Percentiles rank a stretch among this genome's conserved stretches.
These are phyloP conservation scores for Theobroma cacao DNA, from an alignment of 345 rosid species.

Conservation along the genomic window DNA sequence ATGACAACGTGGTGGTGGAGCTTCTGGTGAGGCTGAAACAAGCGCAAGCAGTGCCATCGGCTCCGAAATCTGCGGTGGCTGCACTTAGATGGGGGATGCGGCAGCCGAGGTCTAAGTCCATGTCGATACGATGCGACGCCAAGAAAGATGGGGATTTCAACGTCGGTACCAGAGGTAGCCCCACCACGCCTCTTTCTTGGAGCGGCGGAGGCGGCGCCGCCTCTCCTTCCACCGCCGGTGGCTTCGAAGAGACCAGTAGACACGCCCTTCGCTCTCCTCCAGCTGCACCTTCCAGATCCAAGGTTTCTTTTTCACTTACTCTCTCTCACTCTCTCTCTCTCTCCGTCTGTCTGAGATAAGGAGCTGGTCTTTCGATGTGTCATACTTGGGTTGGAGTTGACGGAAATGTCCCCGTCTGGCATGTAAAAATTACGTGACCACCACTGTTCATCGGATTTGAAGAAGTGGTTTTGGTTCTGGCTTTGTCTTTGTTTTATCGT, in stretches of 20 bases:
- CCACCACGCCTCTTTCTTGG: slow-evolving; percentile 79
- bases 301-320: slow-evolving; percentile 38
- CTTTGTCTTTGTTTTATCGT: not conserved
- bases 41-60: slow-evolving; percentile 26
- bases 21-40: slow-evolving; percentile 55
- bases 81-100: slow-evolving; percentile 58
- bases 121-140: slow-evolving; percentile 37
- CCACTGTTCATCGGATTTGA: not conserved
- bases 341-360: not conserved
- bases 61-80: slow-evolving; percentile 27
- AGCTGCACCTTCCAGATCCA: slow-evolving; percentile 62
- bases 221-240: slow-evolving; percentile 64
- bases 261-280: slow-evolving; percentile 35
- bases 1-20: slow-evolving; percentile 64
- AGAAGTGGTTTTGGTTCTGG: not conserved
- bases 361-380: slow-evolving; percentile 22
- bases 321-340: slow-evolving; percentile 10
- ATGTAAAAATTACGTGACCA: slow-evolving; percentile 2
- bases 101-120: slow-evolving; percentile 50
- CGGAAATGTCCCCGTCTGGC: slow-evolving; percentile 9
- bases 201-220: slow-evolving; percentile 52
- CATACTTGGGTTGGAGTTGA: not conserved
- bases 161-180: slow-evolving; percentile 45
- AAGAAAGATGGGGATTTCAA: slow-evolving; percentile 46
- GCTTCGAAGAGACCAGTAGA: slow-evolving; percentile 59